A percentile compares a stretch with the other conserved stretches of the same genome.
phyloP scores from a whole-genome alignment of 306 rosid species.

The Boehmeria nivea region DNA sequence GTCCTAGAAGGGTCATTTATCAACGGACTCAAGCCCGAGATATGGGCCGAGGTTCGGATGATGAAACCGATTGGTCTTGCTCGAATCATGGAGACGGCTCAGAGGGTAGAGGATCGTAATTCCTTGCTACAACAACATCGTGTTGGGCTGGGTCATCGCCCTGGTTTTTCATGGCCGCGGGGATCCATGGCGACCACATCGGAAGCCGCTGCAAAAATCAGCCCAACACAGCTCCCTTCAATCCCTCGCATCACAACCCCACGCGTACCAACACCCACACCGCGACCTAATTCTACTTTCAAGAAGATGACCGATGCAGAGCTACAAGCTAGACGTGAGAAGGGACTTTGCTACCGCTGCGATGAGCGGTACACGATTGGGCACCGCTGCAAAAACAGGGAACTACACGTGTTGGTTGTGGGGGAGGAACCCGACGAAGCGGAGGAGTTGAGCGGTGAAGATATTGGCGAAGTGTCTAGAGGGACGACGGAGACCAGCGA shows the following conservation, averaged over 20 bases:
- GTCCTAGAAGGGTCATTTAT: not conserved
- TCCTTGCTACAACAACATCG: not conserved
- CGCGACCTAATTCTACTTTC: not conserved
- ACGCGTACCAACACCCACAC: too few relatives aligned
- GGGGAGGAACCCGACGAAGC: not conserved
- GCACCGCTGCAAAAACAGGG: not conserved
- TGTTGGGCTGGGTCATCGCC: not conserved
- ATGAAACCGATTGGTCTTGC: not conserved
- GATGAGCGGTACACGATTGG: not conserved
- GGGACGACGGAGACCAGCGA: not conserved
- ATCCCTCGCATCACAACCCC: too few relatives aligned
- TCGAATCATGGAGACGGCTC: not conserved
- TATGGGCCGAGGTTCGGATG: not conserved
- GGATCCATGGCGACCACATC: not conserved
- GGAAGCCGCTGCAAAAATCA: not conserved
- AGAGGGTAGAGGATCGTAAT: not conserved
- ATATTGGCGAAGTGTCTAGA: not conserved
- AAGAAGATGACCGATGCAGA: not conserved
- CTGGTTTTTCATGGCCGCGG: too few relatives aligned
- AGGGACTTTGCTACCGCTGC: not conserved
- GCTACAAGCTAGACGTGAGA: not conserved
- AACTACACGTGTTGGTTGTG: not conserved
- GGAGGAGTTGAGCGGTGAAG: not conserved
- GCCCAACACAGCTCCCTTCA: too few relatives aligned
- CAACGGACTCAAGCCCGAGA: not conserved